A percentile compares a stretch with the other conserved stretches of the same genome.
phyloP scores from a whole-genome alignment of 257 asterid genomes.

The Catharanthus roseus region DNA sequence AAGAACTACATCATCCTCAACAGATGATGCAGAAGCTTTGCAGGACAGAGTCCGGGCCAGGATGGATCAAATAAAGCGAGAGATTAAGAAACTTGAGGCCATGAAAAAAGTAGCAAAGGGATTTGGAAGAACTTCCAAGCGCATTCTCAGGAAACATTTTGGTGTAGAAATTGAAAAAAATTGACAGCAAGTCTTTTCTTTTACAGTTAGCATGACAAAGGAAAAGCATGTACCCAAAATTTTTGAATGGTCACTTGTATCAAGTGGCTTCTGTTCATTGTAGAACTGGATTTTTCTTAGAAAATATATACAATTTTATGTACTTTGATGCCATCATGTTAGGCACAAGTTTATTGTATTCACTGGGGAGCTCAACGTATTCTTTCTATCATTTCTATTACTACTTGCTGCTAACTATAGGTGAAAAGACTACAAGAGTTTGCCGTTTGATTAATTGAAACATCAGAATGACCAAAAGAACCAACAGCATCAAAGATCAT shows the following conservation, averaged over 20 bases:
- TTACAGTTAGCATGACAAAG: background rate
- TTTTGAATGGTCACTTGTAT: background rate
- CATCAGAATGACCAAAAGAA: background rate
- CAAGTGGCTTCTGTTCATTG: background rate
- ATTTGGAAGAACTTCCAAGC: slow-evolving; percentile 56
- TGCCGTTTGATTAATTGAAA: background rate
- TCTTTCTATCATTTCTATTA: background rate
- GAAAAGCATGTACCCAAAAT: background rate
- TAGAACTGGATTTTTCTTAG: background rate
- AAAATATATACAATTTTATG: background rate
- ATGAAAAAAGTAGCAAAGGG: slow-evolving; percentile 65
- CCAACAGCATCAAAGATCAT: no score
- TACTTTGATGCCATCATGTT: background rate
- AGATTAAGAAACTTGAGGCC: slow-evolving; percentile 43
- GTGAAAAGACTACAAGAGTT: background rate
- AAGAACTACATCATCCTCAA: slow-evolving; percentile 22
- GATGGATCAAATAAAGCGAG: slow-evolving; percentile 43
- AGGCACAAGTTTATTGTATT: background rate
- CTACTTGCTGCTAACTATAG: background rate
- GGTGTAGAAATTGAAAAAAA: slow-evolving; percentile 29
- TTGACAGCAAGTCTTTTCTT: background rate
- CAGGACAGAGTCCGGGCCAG: slow-evolving; percentile 33
- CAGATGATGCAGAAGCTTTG: slow-evolving; percentile 29
- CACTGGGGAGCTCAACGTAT: background rate
- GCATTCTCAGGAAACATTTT: slow-evolving; percentile 47